phyloP scores from a whole-genome alignment of 208 protist species.

The Crithidia sp. region DNA sequence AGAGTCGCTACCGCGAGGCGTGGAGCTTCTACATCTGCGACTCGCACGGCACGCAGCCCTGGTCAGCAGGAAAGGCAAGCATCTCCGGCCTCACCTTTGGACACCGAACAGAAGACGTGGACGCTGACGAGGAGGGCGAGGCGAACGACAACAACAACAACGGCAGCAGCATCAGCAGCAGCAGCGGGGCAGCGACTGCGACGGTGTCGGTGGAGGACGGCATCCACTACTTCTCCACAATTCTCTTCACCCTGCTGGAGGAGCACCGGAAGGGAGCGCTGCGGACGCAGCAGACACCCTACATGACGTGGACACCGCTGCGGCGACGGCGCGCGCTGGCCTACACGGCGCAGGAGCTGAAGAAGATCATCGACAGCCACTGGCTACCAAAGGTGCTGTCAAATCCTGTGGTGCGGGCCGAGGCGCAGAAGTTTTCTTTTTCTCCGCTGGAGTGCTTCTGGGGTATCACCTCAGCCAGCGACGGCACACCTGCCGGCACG shows the following conservation, averaged over 20 bases:
- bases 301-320: conserved; percentile 92
- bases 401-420: conserved; percentile 40
- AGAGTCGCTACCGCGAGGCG: conserved; percentile 48
- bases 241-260: conserved; percentile 84
- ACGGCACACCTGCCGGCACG: too few species aligned
- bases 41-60: conserved; percentile 88
- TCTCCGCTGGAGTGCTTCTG: conserved; percentile 75
- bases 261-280: conserved; percentile 56
- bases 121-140: not conserved
- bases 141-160: conserved; percentile 4
- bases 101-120: conserved; percentile 15
- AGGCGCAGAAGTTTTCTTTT: conserved; percentile 58
- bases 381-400: conserved; percentile 78
- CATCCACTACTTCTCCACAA: conserved; percentile 78
- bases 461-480: conserved; percentile 27
- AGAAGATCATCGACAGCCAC: conserved; percentile 67
- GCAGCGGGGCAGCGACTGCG: not conserved
- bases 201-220: conserved; percentile 57
- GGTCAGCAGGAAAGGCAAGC: conserved; percentile 80
- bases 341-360: conserved; percentile 68
- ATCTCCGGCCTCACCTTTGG: conserved; percentile 69
- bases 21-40: conserved; percentile 89
- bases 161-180: not conserved
- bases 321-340: conserved; percentile 45
- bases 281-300: conserved; percentile 49